Base-by-base conservation (phyloP, 2,329 filamentous ascomycete genomes). In the Paramyrothecium sp. region DNA sequence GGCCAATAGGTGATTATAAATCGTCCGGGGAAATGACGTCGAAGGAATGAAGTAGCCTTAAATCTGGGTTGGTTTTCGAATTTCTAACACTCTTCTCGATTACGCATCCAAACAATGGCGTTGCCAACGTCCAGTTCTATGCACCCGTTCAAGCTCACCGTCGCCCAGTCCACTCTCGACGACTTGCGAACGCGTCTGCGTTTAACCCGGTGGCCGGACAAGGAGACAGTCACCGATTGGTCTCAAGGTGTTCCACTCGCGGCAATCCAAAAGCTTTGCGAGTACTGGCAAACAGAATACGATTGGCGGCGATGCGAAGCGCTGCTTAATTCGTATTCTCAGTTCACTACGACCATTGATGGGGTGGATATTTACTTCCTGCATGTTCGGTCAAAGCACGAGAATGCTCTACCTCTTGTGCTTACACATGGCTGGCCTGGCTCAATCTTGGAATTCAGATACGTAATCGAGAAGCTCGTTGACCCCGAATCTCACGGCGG, bases 381-480 rank as follows among this genome's bases (percentile, higher is more conserved):
- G 41, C 54, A 55, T 49, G 50, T 55, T 47, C 41, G 54, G 22
- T 59, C 57, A 7, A 56, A 56, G 54, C 48, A 59, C 20, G 46
- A 54, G 23, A 51, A 56, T 54, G 58, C 58, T 22, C 20, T 57
- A 13, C 58, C 54, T 55, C n/a, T 59, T 13, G 17, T 56, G 47
- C n/a, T 57, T 30, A 56, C 51, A n/a, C 58, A 59, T 46, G 58
- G 58, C 41, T 59, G 58, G 55, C 58, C 58, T 38, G 55, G 58
- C 23, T 51, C 51, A 17, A 34, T 57, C 33, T 20, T 56, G 21
- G 58, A 59, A 22, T 57, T 59, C 48, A 21, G 41, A 33, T 23
- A 53, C 48, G 41, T 57, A 4, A 44, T 59, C 16, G 51, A 41
- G 16, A 19, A 30, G 21, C 55, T 59, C 48, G 30, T 51, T 34